phyloP scores from a whole-genome alignment of 2,329 filamentous ascomycete genomes.

The Lachnellula arida region DNA sequence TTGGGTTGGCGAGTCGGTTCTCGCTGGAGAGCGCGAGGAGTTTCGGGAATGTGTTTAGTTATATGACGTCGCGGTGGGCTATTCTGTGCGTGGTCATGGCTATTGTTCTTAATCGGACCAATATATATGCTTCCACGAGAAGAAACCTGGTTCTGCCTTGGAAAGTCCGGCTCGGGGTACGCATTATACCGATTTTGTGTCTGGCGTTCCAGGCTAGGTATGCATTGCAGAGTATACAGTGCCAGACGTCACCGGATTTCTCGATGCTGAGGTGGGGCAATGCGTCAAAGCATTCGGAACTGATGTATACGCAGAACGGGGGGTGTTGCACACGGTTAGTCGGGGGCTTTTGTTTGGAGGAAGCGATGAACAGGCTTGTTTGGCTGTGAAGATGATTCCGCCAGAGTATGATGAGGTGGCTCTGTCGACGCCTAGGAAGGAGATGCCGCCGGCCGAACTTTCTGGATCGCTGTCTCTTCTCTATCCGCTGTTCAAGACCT shows the following conservation, averaged over 20 bases:
- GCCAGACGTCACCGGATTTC: constrained; percentile 78
- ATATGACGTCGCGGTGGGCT: constrained; percentile 89
- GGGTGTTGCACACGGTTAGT: constrained; percentile 68
- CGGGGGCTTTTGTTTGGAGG: constrained; percentile 69
- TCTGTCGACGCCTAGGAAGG: constrained; percentile 6
- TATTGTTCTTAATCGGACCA: constrained; percentile 82
- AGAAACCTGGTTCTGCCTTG: constrained; percentile 73
- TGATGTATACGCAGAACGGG: constrained; percentile 67
- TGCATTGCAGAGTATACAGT: constrained; percentile 81
- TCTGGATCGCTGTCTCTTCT: constrained; percentile 70
- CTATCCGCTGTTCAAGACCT: constrained; percentile 69
- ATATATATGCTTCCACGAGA: constrained; percentile 87
- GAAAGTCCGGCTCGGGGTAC: constrained; percentile 64
- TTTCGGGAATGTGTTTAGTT: constrained; percentile 82
- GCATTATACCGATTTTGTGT: constrained; percentile 65
- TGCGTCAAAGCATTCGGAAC: constrained; percentile 56
- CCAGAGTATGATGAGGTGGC: constrained; percentile 39
- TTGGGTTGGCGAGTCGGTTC: constrained; percentile 42
- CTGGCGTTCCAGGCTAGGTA: constrained; percentile 63
- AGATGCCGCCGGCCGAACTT: constrained; percentile 16
- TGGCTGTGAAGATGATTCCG: constrained; percentile 67
- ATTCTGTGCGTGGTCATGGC: constrained; percentile 82
- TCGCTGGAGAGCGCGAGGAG: constrained; percentile 60
- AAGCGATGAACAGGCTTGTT: constrained; percentile 69
- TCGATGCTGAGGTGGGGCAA: constrained; percentile 65